phyloP scores from a whole-genome alignment of 495 filamentous ascomycete species.

The Oidiodendron maius region DNA sequence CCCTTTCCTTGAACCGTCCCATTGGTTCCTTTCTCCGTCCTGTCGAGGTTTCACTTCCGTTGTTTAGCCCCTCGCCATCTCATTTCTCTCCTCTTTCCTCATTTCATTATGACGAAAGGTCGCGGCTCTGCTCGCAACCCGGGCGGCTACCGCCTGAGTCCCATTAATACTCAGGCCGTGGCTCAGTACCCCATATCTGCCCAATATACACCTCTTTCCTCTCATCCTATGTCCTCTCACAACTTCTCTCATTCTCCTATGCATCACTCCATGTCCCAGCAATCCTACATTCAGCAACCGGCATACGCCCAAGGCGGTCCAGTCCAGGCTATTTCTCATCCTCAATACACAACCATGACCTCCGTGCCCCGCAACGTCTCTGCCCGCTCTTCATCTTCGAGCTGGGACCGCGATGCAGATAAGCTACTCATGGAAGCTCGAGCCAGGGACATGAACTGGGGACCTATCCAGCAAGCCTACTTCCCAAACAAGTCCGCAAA shows the following conservation, averaged over 20 bases:
- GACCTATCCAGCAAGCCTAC: slow-evolving; percentile 58
- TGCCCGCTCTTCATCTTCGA: slow-evolving; percentile 45
- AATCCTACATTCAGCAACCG: slow-evolving; percentile 8
- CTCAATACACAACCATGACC: slow-evolving; percentile 10
- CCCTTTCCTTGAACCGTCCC: slow-evolving; percentile 11
- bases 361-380: slow-evolving; percentile 21
- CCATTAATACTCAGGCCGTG: slow-evolving; percentile 4
- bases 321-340: slow-evolving; percentile 16
- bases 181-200: background rate
- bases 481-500: slow-evolving; percentile 72
- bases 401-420: slow-evolving; percentile 63
- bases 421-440: slow-evolving; percentile 54
- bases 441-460: slow-evolving; percentile 64
- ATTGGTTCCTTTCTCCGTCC: slow-evolving; percentile 12
- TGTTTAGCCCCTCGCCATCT: slow-evolving; percentile 4
- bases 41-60: slow-evolving; percentile 17
- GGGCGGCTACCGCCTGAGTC: slow-evolving; percentile 15
- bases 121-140: slow-evolving; percentile 13
- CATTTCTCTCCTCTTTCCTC: background rate
- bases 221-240: background rate
- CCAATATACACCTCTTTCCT: slow-evolving; percentile 15
- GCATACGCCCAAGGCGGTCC: slow-evolving; percentile 18
- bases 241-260: background rate
- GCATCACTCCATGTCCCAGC: slow-evolving; percentile 9
- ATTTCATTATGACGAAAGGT: slow-evolving; percentile 20